Conservation (phyloP, 1,284 basidiomycete genomes). For the Marasmius tenuissimus region DNA sequence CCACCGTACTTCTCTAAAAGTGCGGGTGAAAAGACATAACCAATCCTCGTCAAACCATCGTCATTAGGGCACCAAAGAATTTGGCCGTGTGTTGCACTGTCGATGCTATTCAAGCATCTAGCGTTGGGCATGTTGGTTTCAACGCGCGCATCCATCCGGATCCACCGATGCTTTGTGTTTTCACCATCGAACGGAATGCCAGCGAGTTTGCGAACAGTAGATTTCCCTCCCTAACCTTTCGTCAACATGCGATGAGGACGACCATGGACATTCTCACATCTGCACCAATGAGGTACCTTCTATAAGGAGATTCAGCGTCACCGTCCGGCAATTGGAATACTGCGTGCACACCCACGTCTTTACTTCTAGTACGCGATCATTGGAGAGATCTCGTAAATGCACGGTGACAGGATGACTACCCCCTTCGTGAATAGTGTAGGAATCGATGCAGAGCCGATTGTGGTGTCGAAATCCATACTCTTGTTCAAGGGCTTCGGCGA, state of each 20-base stretch:
- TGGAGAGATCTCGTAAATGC: constrained; percentile 16
- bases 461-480: constrained; percentile 12
- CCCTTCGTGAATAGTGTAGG: constrained; percentile 17
- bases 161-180: constrained; percentile 23
- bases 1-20: constrained; percentile 26
- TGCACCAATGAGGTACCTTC: constrained; percentile 23
- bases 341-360: constrained; percentile 15
- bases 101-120: constrained; percentile 24
- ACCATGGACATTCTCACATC: constrained; percentile 10
- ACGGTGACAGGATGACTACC: constrained; percentile 22
- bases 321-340: background rate
- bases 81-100: constrained; percentile 23
- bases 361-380: constrained; percentile 15
- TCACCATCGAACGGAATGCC: constrained; percentile 23
- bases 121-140: constrained; percentile 26
- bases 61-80: constrained; percentile 28
- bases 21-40: constrained; percentile 24
- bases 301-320: constrained; percentile 6
- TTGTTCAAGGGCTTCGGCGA: constrained; percentile 17
- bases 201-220: constrained; percentile 21
- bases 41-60: constrained; percentile 23
- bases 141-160: constrained; percentile 25
- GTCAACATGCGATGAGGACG: background rate
- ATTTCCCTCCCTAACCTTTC: constrained; percentile 21
- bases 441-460: constrained; percentile 18